A percentile compares a stretch with the other conserved stretches of the same genome.
phyloP scores from a whole-genome alignment of 1,284 basidiomycete genomes.

The Baeospora myosura region DNA sequence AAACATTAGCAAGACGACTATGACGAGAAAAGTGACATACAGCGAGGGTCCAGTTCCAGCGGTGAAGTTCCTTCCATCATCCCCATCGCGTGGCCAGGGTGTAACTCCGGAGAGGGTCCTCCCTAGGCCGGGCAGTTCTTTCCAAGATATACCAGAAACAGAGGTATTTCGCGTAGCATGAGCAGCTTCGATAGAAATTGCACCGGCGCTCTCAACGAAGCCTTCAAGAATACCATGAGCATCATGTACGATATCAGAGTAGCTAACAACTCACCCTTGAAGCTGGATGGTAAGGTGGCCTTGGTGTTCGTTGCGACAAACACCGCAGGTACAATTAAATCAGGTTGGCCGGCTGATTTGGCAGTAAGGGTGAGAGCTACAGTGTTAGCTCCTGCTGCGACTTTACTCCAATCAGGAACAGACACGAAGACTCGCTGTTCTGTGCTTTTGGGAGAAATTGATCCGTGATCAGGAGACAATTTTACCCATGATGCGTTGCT shows the following conservation, averaged over 20 bases:
- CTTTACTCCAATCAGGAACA: conserved; percentile 51
- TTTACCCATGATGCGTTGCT: conserved; percentile 49
- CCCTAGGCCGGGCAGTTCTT: conserved; percentile 50
- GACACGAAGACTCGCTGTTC: conserved; percentile 50
- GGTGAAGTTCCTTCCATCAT: conserved; percentile 45
- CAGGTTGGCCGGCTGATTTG: conserved; percentile 28
- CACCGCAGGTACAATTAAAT: conserved; percentile 28
- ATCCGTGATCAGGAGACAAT: conserved; percentile 39
- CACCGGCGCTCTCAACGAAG: conserved; percentile 57
- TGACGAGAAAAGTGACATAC: conserved; percentile 28
- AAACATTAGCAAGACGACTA: conserved; percentile 2
- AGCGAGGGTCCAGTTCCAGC: conserved; percentile 55
- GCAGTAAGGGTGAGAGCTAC: conserved; percentile 44
- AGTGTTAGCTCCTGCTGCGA: conserved; percentile 31
- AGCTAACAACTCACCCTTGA: conserved; percentile 33
- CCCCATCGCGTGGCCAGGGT: conserved; percentile 48
- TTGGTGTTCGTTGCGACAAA: conserved; percentile 31
- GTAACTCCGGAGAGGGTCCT: conserved; percentile 54
- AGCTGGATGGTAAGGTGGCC: conserved; percentile 30
- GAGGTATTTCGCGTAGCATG: conserved; percentile 47
- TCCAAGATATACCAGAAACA: conserved; percentile 48
- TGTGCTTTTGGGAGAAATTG: conserved; percentile 39
- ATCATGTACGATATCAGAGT: neutral
- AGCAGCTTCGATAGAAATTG: conserved; percentile 58
- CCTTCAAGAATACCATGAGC: conserved; percentile 26